phyloP scores from a whole-genome alignment of 2,329 filamentous ascomycete species.

The Daldinia eschscholtzii region DNA sequence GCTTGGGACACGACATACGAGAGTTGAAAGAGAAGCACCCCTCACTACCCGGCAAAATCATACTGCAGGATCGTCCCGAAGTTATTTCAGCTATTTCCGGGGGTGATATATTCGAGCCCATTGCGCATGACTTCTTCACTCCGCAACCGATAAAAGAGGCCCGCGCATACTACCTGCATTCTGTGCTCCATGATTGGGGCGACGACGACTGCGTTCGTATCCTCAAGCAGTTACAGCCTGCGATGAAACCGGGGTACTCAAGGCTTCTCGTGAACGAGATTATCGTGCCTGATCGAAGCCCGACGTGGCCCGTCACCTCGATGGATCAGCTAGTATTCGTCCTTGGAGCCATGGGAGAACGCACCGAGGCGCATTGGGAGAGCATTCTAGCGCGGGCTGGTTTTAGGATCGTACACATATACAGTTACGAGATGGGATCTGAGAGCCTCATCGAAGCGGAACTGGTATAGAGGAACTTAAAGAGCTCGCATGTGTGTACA shows the following conservation, averaged over 20 bases:
- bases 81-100: conserved; percentile 38
- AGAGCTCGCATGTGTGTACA: not conserved
- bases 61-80: conserved; percentile 55
- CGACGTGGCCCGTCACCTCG: conserved; percentile 44
- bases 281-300: conserved; percentile 51
- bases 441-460: conserved; percentile 48
- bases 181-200: conserved; percentile 56
- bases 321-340: conserved; percentile 49
- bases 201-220: conserved; percentile 53
- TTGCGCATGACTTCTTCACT: conserved; percentile 51
- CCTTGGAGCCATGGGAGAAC: conserved; percentile 43
- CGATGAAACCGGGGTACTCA: conserved; percentile 53
- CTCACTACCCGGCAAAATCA: conserved; percentile 51
- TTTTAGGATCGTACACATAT: conserved; percentile 41
- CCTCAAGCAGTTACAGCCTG: conserved; percentile 49
- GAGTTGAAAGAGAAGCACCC: conserved; percentile 51
- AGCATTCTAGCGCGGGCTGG: conserved; percentile 41
- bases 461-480: not conserved
- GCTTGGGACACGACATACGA: conserved; percentile 55
- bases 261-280: conserved; percentile 59
- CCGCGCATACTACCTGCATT: conserved; percentile 50
- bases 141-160: conserved; percentile 49
- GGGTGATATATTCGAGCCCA: conserved; percentile 28
- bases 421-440: conserved; percentile 43
- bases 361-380: conserved; percentile 43